Base-by-base conservation (phyloP, 2,329 filamentous ascomycete genomes). In the Xylaria sp. region DNA sequence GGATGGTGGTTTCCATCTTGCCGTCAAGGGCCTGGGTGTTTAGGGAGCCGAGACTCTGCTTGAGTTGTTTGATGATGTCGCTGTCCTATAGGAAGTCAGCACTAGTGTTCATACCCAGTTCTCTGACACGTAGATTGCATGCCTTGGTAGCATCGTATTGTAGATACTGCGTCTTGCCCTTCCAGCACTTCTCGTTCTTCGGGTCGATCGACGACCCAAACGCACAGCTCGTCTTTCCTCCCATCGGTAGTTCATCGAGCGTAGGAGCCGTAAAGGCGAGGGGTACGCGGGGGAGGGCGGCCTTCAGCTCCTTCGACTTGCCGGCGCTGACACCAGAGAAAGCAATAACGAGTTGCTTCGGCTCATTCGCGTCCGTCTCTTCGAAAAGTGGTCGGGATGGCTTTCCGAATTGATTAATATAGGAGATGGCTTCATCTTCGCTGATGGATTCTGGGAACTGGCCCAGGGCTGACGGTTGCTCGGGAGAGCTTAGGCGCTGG, bases 341-440 rank as follows among this genome's bases (percentile, higher is more conserved):
- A 61, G 84, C 70, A 47, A 88, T 72, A 21, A 89, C 71, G 38
- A 89, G 76, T 69, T 90, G 85, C 48, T 71, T 74, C 4, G 78
- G 75, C 44, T 71, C 65, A 9, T 55, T 54, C 17, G 66, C 60
- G 9, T 71, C 65, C 4, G 64, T 52, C 2, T 59, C 58, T n/a
- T 66, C 71, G 41, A 70, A 71, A 62, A 90, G 85, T 29, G 90
- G 72, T 18, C 76, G 68, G 6, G 79, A 71, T 24, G 73, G 66
- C 57, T 80, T 83, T 57, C 85, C 86, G 69, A 84, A 89, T 45
- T 74, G 73, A 65, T 85, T 83, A 65, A 91, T 74, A 61, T 83
- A 73, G 44, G 76, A 73, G 38, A 90, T 71, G 7, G 81, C 78
- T 37, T 72, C 72, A 39, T 82, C 77, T 52, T 79, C 74, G 42